A percentile compares a stretch with the other conserved stretches of the same genome.
These are phyloP conservation scores for Rhizophlyctis rosea DNA, from an alignment of 192 early-diverging fungal genomes.

Conservation along the genomic window DNA sequence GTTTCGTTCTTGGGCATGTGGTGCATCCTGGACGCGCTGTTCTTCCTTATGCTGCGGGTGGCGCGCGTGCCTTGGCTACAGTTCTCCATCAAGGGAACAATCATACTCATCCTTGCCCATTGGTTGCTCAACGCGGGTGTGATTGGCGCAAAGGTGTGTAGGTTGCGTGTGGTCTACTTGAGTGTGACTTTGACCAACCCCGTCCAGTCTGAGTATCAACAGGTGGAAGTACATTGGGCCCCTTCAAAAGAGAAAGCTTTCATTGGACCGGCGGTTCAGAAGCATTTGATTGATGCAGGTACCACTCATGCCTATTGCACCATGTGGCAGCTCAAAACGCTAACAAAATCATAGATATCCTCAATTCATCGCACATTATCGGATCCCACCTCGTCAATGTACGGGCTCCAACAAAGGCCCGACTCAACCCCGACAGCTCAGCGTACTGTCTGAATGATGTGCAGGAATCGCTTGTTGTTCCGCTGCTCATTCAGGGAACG, in stretches of 20 bases:
- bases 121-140: background rate
- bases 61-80: background rate
- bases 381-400: constrained; percentile 49
- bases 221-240: too few relatives aligned
- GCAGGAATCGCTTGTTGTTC: constrained; percentile 19
- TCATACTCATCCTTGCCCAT: background rate
- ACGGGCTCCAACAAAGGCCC: constrained; percentile 40
- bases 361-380: constrained; percentile 34
- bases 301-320: too few relatives aligned
- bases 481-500: constrained; percentile 42
- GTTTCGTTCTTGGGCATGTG: background rate
- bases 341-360: too few relatives aligned
- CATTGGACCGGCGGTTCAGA: too few relatives aligned
- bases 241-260: too few relatives aligned
- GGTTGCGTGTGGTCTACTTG: too few relatives aligned
- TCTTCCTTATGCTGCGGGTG: background rate
- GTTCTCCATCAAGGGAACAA: background rate
- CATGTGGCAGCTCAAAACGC: too few relatives aligned
- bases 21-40: background rate
- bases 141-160: background rate
- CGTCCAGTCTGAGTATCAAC: too few relatives aligned
- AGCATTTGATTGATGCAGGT: too few relatives aligned
- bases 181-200: too few relatives aligned
- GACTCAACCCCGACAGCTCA: constrained; percentile 31
- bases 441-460: constrained; percentile 29